Base-by-base conservation (phyloP, 306 rosid genomes). In the Crotalaria pallida region DNA sequence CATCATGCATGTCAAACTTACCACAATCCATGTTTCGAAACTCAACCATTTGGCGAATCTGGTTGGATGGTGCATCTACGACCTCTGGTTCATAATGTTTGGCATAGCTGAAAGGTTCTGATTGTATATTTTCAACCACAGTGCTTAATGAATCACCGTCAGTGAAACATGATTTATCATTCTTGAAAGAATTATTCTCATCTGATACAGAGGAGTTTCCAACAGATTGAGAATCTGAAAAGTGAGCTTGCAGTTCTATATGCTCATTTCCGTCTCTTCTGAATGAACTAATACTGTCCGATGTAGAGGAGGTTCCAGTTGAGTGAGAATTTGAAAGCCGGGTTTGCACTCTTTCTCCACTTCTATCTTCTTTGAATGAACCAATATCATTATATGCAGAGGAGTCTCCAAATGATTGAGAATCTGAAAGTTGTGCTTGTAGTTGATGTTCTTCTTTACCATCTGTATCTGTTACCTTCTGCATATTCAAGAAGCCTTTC, bases 401-500 rank as follows among this genome's bases (percentile, higher is more conserved):
- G 79, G 86, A 80, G 88, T 87, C 87, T 76, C 88, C 90, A 82
- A 58, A 75, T 82, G 90, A 86, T 75, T 83, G 90, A 89, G 96
- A 77, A 87, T 75, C 81, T 48, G 81, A 83, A 60, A 75, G 57
- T 10, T 21, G 86, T 55, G 77, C 17, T 41, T 61, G 73, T 26
- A 38, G 31, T 47, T 79, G 80, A 33, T 73, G 80, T 48, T 77
- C 90, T 29, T 71, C 84, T 58, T 81, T 84, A 61, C 83, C 85
- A 65, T 83, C 76, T 13, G 81, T 34, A 71, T 75, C 77, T 38
- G 76, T 71, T 60, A 59, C 71, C 64, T 52, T 83, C 41, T 36
- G 79, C 64, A 71, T 69, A 66, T 78, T 79, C 81, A 76, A 71
- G 65, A 83, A 51, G 76, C n/a, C 49, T 12, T 61, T 81, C 81